Conservation (phyloP, 2,329 filamentous ascomycete genomes). For the Zymoseptoria brevis region DNA sequence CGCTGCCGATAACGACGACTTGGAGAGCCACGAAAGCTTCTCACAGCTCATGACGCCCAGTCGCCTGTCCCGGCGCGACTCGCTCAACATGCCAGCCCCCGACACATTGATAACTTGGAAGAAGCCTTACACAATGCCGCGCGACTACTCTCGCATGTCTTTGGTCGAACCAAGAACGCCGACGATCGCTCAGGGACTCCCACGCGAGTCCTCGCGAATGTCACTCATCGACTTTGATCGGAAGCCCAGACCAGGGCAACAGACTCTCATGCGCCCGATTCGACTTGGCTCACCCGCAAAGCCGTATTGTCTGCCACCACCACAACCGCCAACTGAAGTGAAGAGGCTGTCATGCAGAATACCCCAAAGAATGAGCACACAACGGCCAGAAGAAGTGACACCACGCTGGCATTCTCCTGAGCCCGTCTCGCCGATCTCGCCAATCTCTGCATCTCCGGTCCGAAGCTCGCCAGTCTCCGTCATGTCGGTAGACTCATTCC, state of each 20-base stretch:
- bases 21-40: slow-evolving; percentile 25
- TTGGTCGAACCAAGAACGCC: neutral
- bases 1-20: slow-evolving; percentile 16
- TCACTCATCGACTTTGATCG: slow-evolving; percentile 6
- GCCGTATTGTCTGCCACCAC: slow-evolving; percentile 17
- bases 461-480: neutral
- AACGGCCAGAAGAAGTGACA: neutral
- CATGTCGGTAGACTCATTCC: neutral
- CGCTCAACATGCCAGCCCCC: slow-evolving; percentile 5
- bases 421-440: slow-evolving; percentile 6
- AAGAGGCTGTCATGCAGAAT: neutral
- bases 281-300: slow-evolving; percentile 24
- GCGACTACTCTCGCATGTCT: slow-evolving; percentile 3
- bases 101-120: neutral
- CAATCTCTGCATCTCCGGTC: neutral
- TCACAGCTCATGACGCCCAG: slow-evolving; percentile 23
- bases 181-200: neutral
- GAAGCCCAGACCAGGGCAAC: slow-evolving; percentile 9
- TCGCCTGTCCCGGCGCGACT: slow-evolving; percentile 8
- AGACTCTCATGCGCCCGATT: slow-evolving; percentile 21
- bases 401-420: neutral
- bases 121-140: neutral
- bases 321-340: neutral
- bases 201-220: slow-evolving; percentile 14
- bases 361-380: neutral